Conservation (phyloP, 2,329 filamentous ascomycete genomes). For the Taxawa tesnikishii region DNA sequence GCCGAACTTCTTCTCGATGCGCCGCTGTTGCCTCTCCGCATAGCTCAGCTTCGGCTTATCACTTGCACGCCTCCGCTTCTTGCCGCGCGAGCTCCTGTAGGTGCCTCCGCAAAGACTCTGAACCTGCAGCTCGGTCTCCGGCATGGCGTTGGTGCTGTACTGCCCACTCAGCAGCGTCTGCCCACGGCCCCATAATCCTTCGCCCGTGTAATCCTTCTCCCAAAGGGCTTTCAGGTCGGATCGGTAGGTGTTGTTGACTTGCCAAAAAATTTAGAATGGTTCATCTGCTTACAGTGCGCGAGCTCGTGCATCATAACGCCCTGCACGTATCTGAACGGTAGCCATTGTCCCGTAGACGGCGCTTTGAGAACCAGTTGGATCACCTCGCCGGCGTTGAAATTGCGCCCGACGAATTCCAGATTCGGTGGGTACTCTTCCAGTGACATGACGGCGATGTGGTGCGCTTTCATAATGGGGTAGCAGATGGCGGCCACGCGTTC, state of each 20-base stretch:
- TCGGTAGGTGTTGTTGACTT: conserved; percentile 61
- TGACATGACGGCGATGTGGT: conserved; percentile 33
- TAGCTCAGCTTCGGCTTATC: conserved; percentile 44
- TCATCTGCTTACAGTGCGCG: conserved; percentile 86
- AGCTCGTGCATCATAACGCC: conserved; percentile 95
- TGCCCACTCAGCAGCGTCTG: conserved; percentile 47
- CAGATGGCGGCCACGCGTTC: conserved; percentile 73
- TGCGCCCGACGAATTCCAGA: conserved; percentile 71
- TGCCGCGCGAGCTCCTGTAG: conserved; percentile 44
- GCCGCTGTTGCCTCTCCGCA: conserved; percentile 57
- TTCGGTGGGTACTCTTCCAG: conserved; percentile 78
- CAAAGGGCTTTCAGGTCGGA: conserved; percentile 60
- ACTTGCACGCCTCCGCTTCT: conserved; percentile 41
- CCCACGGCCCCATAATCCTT: conserved; percentile 73
- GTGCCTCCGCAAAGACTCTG: conserved; percentile 72
- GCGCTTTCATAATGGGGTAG: conserved; percentile 43
- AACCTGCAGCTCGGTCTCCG: conserved; percentile 28
- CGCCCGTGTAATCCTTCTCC: conserved; percentile 59
- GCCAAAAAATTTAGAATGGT: conserved; percentile 71
- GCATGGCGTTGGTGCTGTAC: conserved; percentile 51
- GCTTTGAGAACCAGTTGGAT: conserved; percentile 73
- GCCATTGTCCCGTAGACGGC: conserved; percentile 47
- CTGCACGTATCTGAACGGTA: conserved; percentile 73
- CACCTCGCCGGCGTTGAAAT: conserved; percentile 82
- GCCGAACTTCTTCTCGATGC: conserved; percentile 67